phyloP scores from a whole-genome alignment of 352 stramenopile species.

The Thalassiosira livingstoniorum region DNA sequence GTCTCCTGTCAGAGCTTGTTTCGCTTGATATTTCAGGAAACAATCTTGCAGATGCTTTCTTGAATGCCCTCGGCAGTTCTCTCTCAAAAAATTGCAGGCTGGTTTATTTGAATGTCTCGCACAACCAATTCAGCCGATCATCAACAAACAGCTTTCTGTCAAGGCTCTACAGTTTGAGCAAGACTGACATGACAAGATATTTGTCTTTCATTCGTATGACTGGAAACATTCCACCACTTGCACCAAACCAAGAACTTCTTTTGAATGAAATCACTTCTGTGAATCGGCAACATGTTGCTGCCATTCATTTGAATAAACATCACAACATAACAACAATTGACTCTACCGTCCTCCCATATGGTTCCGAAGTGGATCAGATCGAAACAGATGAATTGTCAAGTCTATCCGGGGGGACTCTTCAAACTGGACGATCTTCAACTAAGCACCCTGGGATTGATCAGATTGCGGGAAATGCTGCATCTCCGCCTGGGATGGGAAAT shows the following conservation, averaged over 20 bases:
- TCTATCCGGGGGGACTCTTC: no score
- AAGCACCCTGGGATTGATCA: no score
- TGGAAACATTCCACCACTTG: slow-evolving; percentile 28
- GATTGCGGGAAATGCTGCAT: no score
- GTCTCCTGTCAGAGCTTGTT: slow-evolving; percentile 61
- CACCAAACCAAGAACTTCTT: slow-evolving; percentile 40
- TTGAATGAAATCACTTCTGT: slow-evolving; percentile 18
- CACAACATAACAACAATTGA: no score
- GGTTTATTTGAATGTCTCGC: slow-evolving; percentile 65
- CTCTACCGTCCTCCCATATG: no score
- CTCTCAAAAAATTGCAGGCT: slow-evolving; percentile 66
- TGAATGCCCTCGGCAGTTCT: slow-evolving; percentile 48
- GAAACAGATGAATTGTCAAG: no score
- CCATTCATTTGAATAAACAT: slow-evolving; percentile 15
- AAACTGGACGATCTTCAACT: no score
- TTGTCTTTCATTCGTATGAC: slow-evolving; percentile 27
- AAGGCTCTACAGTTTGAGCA: slow-evolving; percentile 26
- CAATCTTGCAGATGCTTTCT: slow-evolving; percentile 57
- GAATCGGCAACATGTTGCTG: slow-evolving; percentile 8
- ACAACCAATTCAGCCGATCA: slow-evolving; percentile 62
- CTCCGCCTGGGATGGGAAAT: not conserved
- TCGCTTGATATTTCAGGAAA: slow-evolving; percentile 77
- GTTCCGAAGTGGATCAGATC: no score
- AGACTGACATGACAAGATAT: slow-evolving; percentile 11
- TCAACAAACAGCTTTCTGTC: slow-evolving; percentile 36